Evolutionary conservation across 331 rosid genomes (phyloP).

Genomic region (Acacia pycnantha): DNA sequence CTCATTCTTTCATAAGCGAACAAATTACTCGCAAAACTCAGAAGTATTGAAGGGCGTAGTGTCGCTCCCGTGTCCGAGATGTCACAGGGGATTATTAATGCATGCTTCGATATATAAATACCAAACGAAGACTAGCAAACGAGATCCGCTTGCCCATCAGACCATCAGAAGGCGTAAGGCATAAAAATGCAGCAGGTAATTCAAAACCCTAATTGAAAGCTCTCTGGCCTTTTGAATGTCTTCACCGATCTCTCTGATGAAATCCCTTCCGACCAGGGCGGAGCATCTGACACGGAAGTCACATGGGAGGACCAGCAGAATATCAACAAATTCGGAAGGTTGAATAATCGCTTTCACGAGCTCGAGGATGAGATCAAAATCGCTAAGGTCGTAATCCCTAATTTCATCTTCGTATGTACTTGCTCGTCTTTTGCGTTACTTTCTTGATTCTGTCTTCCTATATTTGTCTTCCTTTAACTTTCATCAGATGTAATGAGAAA

Average conservation of each 20-base stretch:
- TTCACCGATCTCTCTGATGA: not conserved
- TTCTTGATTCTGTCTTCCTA: not conserved
- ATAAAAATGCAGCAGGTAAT: slow-evolving; percentile 47
- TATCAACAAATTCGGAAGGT: slow-evolving; percentile 73
- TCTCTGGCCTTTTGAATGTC: not conserved
- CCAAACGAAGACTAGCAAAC: not conserved
- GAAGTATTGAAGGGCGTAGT: too few relatives aligned
- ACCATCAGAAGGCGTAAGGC: not conserved
- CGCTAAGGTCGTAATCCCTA: slow-evolving; percentile 38
- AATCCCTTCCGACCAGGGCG: slow-evolving; percentile 40
- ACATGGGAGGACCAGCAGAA: slow-evolving; percentile 82
- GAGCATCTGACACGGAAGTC: slow-evolving; percentile 71
- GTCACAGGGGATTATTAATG: not conserved
- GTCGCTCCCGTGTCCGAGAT: too few relatives aligned
- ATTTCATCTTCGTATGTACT: not conserved
- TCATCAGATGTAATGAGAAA: not conserved
- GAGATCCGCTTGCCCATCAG: too few relatives aligned
- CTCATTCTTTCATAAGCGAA: too few relatives aligned
- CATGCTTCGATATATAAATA: not conserved
- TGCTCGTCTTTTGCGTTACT: not conserved
- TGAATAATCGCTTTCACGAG: slow-evolving; percentile 57
- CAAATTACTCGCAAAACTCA: too few relatives aligned
- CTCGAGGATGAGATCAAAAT: slow-evolving; percentile 49
- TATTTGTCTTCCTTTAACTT: not conserved
- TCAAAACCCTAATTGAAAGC: slow-evolving; percentile 21